phyloP scores from a whole-genome alignment of 306 rosid species.

The Trichosanthes cucumerina region DNA sequence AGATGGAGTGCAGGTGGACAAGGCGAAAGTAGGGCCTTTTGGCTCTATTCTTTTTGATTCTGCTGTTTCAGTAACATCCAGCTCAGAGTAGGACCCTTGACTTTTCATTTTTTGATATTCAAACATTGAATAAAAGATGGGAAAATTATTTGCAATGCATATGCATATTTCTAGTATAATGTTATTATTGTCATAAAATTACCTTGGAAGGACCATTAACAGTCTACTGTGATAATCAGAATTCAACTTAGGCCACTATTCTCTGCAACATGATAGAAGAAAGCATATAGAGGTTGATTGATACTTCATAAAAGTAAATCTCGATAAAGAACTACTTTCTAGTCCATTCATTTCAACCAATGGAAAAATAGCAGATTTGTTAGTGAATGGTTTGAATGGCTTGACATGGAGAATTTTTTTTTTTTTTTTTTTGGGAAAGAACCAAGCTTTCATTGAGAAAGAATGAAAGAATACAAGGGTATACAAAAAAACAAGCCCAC shows the following conservation, averaged over 20 bases:
- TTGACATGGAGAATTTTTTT: not conserved
- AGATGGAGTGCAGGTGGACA: constrained; percentile 46
- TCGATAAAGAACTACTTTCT: not conserved
- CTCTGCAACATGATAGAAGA: not conserved
- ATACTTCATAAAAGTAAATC: not conserved
- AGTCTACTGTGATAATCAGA: not conserved
- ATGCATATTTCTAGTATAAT: not conserved
- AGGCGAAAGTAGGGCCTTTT: constrained; percentile 94
- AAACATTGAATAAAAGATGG: not conserved
- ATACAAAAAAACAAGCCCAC: too few relatives aligned
- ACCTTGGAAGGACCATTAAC: not conserved
- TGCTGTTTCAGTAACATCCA: constrained; percentile 74
- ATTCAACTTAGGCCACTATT: not conserved
- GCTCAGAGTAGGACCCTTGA: constrained; percentile 48
- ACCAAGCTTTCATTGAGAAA: too few relatives aligned
- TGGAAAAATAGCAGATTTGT: constrained; percentile 2
- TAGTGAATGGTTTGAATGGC: not conserved
- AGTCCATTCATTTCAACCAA: not conserved
- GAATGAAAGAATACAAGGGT: too few relatives aligned
- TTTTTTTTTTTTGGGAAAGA: too few relatives aligned
- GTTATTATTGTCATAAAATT: not conserved
- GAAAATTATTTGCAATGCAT: not conserved
- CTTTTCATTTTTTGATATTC: not conserved
- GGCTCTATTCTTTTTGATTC: constrained; percentile 86
- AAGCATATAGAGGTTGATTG: not conserved